Base-by-base conservation (phyloP, 805 yeast genomes). In the Danielia reshetovae region DNA sequence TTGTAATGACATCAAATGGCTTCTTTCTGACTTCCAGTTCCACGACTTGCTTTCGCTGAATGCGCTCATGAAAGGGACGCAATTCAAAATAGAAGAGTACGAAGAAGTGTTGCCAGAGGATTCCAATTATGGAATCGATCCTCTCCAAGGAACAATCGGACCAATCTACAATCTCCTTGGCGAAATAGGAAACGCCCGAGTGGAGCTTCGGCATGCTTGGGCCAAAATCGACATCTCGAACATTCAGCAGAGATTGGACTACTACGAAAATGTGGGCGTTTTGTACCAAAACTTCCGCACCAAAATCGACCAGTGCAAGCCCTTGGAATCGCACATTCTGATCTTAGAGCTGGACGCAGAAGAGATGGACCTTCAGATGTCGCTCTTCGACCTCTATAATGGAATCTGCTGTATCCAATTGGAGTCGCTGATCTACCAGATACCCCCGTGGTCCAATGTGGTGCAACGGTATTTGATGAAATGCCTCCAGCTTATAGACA, bases 1-100 rank as follows among this genome's bases (percentile, higher is more conserved):
- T 22, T 34, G 39, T 27, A 49, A 48, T 39, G 52, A 49, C 30
- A 48, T 49, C 40, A 40, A 41, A 27, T 49, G 51, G 50, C 38
- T 48, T 22, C 32, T 49, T 22, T 39, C 44, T 18, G 48, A 49
- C 31, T 49, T 49, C 36, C 43, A 45, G 32, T 48, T 42, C 35
- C 54, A 49, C 32, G 54, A 49, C 35, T 25, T 48, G 16, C 48
- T 49, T 11, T 44, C 46, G 22, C 42, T 46, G 18, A 33, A 33
- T n/a, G 38, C 48, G 9, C 40, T 48, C 15, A 34, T 34, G 2
- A 29, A 29, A 16, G 54, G 54, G 14, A 49, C 52, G 21, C 38
- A 34, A 14, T 48, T 44, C 25, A 35, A 42, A 7, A 29, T 42
- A n/a, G 37, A 35, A 4, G 45, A 42, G 17, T 49, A 46, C 35